These are phyloP conservation scores for Zygosaccharomyces bisporus DNA, from an alignment of 805 yeast species.

Conservation along the genomic window DNA sequence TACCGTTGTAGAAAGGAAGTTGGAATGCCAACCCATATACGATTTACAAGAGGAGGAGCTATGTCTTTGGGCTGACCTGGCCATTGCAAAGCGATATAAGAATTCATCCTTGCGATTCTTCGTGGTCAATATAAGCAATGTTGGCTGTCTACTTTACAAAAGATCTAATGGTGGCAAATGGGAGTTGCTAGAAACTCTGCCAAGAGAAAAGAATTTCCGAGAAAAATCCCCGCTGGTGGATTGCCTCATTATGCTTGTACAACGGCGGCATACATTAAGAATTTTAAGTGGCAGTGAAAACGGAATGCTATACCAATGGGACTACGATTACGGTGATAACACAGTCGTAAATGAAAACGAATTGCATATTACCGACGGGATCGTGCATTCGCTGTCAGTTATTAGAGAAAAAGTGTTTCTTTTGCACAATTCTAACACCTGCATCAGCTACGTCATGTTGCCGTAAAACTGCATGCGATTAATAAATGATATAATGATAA, in stretches of 20 bases:
- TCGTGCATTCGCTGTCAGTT: slow-evolving; percentile 12
- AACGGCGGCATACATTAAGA: slow-evolving; percentile 7
- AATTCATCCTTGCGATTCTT: slow-evolving; percentile 11
- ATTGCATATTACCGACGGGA: slow-evolving; percentile 3
- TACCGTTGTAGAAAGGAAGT: slow-evolving; percentile 8
- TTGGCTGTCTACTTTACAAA: slow-evolving; percentile 23
- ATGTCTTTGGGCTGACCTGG: slow-evolving; percentile 16
- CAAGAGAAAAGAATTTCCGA: not conserved
- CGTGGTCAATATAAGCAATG: slow-evolving; percentile 18
- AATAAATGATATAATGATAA: not conserved
- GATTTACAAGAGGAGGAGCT: not conserved
- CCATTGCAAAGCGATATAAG: slow-evolving; percentile 17
- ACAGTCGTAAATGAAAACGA: slow-evolving; percentile 5
- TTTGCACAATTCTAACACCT: slow-evolving; percentile 12
- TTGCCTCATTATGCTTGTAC: slow-evolving; percentile 12
- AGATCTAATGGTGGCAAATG: slow-evolving; percentile 22
- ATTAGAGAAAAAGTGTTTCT: slow-evolving; percentile 10
- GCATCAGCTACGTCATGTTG: slow-evolving; percentile 10
- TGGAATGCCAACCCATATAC: slow-evolving; percentile 10
- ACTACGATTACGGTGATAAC: slow-evolving; percentile 15
- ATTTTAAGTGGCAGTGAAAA: slow-evolving; percentile 24
- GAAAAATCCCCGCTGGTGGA: slow-evolving; percentile 17
- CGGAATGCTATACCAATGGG: slow-evolving; percentile 21
- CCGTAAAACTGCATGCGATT: not conserved
- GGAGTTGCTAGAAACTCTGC: slow-evolving; percentile 16